Evolutionary conservation across 306 rosid genomes (phyloP).

Genomic region (Potentilla sterilis): DNA sequence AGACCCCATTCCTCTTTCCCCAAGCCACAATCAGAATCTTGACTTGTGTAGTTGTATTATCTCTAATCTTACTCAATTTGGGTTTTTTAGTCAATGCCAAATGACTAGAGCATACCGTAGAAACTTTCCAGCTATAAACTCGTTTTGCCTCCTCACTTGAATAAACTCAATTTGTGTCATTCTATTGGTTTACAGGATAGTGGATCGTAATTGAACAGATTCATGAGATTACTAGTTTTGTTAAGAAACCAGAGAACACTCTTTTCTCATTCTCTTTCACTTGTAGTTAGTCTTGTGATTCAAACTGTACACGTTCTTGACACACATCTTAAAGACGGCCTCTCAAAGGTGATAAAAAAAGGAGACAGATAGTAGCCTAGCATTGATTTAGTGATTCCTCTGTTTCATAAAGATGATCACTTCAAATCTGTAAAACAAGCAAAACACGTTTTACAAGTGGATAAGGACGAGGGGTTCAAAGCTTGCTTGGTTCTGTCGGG

Average conservation of each 20-base stretch:
- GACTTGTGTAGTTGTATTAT: neutral
- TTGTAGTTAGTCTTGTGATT: no score
- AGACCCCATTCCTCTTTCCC: neutral
- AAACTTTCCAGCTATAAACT: neutral
- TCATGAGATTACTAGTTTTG: no score
- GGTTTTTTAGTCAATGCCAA: neutral
- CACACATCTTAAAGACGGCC: no score
- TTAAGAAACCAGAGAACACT: no score
- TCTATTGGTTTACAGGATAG: no score
- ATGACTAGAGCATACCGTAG: neutral
- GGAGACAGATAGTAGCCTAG: neutral
- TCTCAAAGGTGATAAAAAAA: neutral
- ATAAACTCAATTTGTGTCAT: neutral
- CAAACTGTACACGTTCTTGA: neutral
- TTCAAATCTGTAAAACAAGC: neutral
- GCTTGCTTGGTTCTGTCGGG: neutral
- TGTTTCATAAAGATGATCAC: neutral
- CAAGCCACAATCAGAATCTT: conserved; percentile 7
- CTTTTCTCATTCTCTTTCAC: no score
- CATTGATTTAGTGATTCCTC: neutral
- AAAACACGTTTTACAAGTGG: neutral
- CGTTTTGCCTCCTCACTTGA: neutral
- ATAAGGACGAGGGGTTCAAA: neutral
- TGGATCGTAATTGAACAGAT: no score
- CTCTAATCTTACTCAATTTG: neutral